phyloP scores from a whole-genome alignment of 176 grass and related monocot genomes.

The Cocos nucifera region DNA sequence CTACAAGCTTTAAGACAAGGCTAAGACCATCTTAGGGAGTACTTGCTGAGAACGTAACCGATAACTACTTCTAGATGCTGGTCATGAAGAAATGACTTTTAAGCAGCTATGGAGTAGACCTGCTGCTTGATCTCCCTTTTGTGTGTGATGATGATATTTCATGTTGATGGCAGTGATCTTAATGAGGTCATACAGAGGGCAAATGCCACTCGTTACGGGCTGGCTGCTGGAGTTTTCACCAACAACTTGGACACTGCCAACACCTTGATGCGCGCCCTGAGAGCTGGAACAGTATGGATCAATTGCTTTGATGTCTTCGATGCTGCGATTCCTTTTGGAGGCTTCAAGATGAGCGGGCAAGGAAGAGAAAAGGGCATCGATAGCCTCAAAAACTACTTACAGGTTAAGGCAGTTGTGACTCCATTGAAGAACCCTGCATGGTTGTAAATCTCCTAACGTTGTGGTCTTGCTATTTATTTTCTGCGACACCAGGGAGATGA shows the following conservation, averaged over 20 bases:
- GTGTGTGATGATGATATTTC: neutral
- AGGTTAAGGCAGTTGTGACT: conserved; percentile 75
- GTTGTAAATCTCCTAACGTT: conserved; percentile 31
- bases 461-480: too few relatives aligned
- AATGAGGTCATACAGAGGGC: conserved; percentile 67
- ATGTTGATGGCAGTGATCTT: conserved; percentile 30
- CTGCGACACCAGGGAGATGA: too few relatives aligned
- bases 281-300: conserved; percentile 67
- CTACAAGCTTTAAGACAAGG: too few relatives aligned
- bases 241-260: conserved; percentile 62
- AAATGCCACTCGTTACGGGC: conserved; percentile 42
- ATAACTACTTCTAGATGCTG: too few relatives aligned
- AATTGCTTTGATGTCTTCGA: conserved; percentile 93
- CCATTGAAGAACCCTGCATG: conserved; percentile 66
- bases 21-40: too few relatives aligned
- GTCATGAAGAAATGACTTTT: too few relatives aligned
- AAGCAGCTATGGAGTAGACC: too few relatives aligned
- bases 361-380: conserved; percentile 76
- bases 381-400: conserved; percentile 83
- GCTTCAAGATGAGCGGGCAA: conserved; percentile 88
- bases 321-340: conserved; percentile 72
- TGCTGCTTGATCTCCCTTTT: neutral
- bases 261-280: conserved; percentile 53
- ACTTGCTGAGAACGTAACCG: too few relatives aligned
- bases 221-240: conserved; percentile 89